Base-by-base conservation (phyloP, 1,139 yeast species). In the Citeromyces hawaiiensis region DNA sequence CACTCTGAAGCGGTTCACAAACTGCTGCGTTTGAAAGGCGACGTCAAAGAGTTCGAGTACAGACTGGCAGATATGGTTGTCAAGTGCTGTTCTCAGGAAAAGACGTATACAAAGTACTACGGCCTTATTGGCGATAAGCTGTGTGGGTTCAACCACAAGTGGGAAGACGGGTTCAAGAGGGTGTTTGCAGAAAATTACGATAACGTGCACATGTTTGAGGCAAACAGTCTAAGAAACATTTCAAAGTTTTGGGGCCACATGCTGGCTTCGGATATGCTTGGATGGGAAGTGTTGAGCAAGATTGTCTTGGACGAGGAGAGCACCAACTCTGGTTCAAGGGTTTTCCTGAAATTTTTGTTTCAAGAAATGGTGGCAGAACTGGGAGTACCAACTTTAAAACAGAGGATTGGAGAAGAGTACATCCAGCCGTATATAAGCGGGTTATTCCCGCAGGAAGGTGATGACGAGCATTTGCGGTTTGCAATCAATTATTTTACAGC, bases 1-100 rank as follows among this genome's bases (percentile, higher is more conserved):
- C 78, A 91, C 2, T 95, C 86, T 48, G 99, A 91, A 63, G 93
- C 95, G 1, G 87, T 85, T 0, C 97, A 88, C 57, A 88, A 88
- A 55, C 60, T 91, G 10, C 50, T 83, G 36, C 70, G 70, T 50
- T 53, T 79, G 14, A 58, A 66, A 4, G 55, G 68, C 2, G 55
- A 61, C 4, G 64, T 60, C 38, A 56, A 58, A 0, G 56, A 58
- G 1, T 48, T 48, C 17, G 66, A 68, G 36, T 56, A 55, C 25
- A 61, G 72, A 47, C 64, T 85, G 34, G 76, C 74, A 9, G 91
- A 83, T 48, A 83, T 86, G 75, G 62, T 91, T 10, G 66, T 87
- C 11, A 83, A 81, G 53, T 77, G 94, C 45, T 83, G 96, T 55
- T 71, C 88, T 0, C 94, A 88, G 52, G 96, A 86, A 48, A 78